Percentiles rank a stretch among this genome's conserved stretches.
Evolutionary conservation across 1,284 basidiomycete species (phyloP).

Genomic region (Farysia itapuensis): DNA sequence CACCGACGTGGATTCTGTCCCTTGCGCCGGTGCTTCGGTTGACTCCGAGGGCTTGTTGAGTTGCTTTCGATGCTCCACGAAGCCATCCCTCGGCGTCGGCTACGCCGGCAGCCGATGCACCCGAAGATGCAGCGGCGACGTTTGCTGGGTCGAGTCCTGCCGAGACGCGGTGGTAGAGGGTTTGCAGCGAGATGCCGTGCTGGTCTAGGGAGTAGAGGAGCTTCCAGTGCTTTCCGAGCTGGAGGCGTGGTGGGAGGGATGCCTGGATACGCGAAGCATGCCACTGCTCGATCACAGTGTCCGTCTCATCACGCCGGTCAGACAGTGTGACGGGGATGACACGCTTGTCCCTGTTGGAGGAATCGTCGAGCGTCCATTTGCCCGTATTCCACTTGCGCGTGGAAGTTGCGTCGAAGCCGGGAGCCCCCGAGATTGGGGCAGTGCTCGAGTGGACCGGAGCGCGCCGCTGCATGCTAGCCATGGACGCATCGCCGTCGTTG

Average conservation of each 20-base stretch:
- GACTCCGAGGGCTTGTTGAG: conserved; percentile 33
- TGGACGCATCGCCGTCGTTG: background rate
- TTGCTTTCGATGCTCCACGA: conserved; percentile 38
- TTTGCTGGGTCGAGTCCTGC: conserved; percentile 25
- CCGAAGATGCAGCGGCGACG: conserved; percentile 2
- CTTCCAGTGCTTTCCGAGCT: conserved; percentile 78
- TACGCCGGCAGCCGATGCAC: conserved; percentile 1
- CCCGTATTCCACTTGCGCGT: conserved; percentile 54
- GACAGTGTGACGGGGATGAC: conserved; percentile 42
- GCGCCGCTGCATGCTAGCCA: conserved; percentile 12
- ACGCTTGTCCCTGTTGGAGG: conserved; percentile 8
- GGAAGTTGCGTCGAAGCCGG: conserved; percentile 43
- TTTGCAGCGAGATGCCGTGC: conserved; percentile 87
- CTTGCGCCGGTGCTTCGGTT: background rate
- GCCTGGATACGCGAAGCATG: conserved; percentile 52
- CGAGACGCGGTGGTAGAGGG: conserved; percentile 64
- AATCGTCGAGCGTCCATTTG: conserved; percentile 44
- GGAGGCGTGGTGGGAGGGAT: conserved; percentile 73
- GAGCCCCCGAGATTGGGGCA: conserved; percentile 47
- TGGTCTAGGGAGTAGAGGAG: conserved; percentile 91
- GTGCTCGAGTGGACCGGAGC: conserved; percentile 15
- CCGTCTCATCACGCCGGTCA: conserved; percentile 49
- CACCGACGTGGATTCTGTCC: conserved; percentile 24
- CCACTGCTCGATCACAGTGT: conserved; percentile 38
- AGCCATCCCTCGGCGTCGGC: conserved; percentile 42